Evolutionary conservation across 208 protist species (phyloP).

Genomic region (Leishmania arabica): DNA sequence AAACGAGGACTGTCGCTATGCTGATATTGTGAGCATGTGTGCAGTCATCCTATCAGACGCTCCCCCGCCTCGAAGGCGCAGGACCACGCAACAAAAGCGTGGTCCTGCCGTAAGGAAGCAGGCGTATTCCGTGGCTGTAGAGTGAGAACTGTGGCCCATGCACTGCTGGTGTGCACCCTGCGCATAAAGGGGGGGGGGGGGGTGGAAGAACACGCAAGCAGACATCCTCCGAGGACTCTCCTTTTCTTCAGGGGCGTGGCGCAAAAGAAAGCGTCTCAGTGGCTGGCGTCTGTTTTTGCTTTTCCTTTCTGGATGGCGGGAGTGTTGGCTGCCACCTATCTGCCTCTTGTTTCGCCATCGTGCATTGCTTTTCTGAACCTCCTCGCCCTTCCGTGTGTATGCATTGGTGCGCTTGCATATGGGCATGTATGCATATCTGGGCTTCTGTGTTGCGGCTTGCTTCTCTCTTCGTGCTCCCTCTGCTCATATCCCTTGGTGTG

Average conservation of each 20-base stretch:
- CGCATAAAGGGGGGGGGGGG: not conserved
- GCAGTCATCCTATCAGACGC: not conserved
- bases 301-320: not conserved
- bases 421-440: not conserved
- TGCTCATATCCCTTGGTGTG: not conserved
- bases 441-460: not conserved
- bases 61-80: not conserved
- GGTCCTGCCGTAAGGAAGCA: not conserved
- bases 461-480: not conserved
- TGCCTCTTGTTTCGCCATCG: not conserved
- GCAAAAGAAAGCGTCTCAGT: not conserved
- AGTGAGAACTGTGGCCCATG: not conserved
- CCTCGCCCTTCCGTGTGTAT: not conserved
- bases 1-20: not conserved
- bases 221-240: no score
- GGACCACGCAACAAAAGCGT: not conserved
- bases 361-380: not conserved
- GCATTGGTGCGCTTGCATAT: not conserved
- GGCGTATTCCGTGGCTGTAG: not conserved
- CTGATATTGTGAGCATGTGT: not conserved
- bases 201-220: not conserved
- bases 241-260: not conserved
- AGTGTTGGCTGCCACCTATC: not conserved
- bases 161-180: not conserved
- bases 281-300: not conserved